Conservation (phyloP, 306 rosid genomes). For the Cucurbita argyrosperma region DNA sequence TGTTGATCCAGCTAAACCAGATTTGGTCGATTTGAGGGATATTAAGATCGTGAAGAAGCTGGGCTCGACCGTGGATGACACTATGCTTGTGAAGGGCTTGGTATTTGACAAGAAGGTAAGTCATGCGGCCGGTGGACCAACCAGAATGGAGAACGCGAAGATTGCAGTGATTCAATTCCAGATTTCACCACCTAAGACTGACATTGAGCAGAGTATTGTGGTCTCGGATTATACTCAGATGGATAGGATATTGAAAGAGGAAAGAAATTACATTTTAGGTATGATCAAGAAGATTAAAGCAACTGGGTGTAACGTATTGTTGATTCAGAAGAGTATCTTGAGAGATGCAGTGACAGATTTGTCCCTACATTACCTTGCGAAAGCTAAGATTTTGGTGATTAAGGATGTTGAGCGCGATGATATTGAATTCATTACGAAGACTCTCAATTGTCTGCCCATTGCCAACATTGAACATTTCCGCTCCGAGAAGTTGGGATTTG, state of each 20-base stretch:
- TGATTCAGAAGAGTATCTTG: constrained; percentile 91
- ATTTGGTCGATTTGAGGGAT: constrained; percentile 74
- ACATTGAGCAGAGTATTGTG: constrained; percentile 88
- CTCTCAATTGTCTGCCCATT: constrained; percentile 82
- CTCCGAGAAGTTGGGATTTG: constrained; percentile 73
- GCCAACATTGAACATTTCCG: constrained; percentile 89
- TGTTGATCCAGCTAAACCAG: constrained; percentile 48
- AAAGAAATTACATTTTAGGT: constrained; percentile 77
- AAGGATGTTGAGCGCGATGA: constrained; percentile 97
- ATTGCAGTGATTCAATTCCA: constrained; percentile 95
- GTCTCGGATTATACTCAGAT: constrained; percentile 86
- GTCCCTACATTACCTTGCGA: constrained; percentile 85
- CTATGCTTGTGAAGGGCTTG: constrained; percentile 59
- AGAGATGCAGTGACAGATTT: constrained; percentile 93
- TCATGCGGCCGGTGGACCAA: constrained; percentile 96
- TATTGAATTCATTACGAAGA: constrained; percentile 90
- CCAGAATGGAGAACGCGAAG: constrained; percentile 79
- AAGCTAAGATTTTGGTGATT: constrained; percentile 85
- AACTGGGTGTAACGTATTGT: constrained; percentile 73
- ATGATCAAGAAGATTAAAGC: constrained; percentile 93
- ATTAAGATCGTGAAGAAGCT: constrained; percentile 88
- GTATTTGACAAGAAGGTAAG: constrained; percentile 90
- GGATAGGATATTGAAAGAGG: constrained; percentile 95
- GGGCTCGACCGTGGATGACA: constrained; percentile 86
- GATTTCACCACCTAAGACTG: constrained; percentile 91